Percentiles rank a stretch among this genome's conserved stretches.
Conservation (phyloP, 2,329 filamentous ascomycete species). For the Verticillium nonalfalfae region DNA sequence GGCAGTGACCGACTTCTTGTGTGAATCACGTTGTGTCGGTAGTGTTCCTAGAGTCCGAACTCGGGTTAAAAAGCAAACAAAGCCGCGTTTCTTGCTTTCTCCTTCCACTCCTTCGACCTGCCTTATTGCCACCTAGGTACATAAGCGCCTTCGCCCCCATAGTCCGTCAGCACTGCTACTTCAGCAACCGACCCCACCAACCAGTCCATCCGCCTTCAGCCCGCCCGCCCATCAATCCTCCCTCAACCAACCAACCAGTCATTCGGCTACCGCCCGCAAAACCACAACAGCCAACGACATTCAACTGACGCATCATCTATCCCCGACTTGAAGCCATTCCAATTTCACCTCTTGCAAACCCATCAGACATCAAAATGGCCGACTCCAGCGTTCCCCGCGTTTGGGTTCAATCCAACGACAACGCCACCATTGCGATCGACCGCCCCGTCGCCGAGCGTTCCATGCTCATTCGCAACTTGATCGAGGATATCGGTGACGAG, state of each 20-base stretch:
- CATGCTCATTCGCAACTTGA: constrained; percentile 95
- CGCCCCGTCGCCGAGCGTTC: constrained; percentile 84
- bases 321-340: neutral
- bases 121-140: neutral
- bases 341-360: neutral
- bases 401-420: constrained; percentile 46
- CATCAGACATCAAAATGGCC: constrained; percentile 22
- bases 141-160: neutral
- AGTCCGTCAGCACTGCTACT: neutral
- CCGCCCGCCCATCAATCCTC: neutral
- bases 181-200: neutral
- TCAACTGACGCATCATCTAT: neutral
- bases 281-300: neutral
- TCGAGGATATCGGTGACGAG: constrained; percentile 80
- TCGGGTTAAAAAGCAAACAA: neutral
- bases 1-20: too few relatives aligned
- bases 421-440: constrained; percentile 47
- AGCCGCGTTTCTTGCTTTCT: neutral
- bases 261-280: neutral
- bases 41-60: too few relatives aligned
- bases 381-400: constrained; percentile 33
- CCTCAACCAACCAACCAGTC: neutral
- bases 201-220: neutral
- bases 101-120: neutral
- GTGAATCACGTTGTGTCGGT: too few relatives aligned